phyloP scores from a whole-genome alignment of 139 green algal genomes.

The Limnomonas spitsbergensis region DNA sequence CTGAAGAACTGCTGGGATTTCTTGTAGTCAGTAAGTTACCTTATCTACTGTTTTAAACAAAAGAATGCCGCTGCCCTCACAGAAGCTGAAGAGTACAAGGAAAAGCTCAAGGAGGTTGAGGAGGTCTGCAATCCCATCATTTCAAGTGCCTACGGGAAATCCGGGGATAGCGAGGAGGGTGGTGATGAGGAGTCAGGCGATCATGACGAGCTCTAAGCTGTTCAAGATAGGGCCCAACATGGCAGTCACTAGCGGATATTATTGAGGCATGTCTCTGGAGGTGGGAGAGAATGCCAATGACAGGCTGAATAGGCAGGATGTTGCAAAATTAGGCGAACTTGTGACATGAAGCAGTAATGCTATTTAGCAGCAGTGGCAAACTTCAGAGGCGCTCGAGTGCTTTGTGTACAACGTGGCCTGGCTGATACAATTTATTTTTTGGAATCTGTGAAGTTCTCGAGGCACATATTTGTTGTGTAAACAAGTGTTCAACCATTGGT shows the following conservation, averaged over 20 bases:
- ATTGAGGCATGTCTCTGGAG: background rate
- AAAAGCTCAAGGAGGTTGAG: constrained; percentile 96
- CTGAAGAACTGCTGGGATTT: too few species aligned
- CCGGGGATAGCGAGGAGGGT: constrained; percentile 37
- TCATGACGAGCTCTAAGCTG: constrained; percentile 83
- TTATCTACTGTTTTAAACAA: too few species aligned
- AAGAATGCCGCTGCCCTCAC: too few species aligned
- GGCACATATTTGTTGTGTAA: too few species aligned
- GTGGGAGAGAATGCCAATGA: background rate
- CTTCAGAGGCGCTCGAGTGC: background rate
- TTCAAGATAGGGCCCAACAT: background rate
- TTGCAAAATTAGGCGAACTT: background rate
- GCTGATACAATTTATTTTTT: too few species aligned
- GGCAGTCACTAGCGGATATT: too few species aligned
- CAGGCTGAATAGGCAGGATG: background rate
- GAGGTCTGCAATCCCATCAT: constrained; percentile 89
- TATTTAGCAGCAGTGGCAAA: background rate
- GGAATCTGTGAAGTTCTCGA: too few species aligned
- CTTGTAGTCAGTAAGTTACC: too few species aligned
- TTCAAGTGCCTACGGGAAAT: constrained; percentile 63
- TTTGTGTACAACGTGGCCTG: too few species aligned
- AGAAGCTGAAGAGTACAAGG: constrained; percentile 90
- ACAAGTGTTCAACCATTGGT: too few species aligned
- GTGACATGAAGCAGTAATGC: background rate
- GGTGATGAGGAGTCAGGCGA: constrained; percentile 74